Evolutionary conservation across 1,284 basidiomycete species (phyloP).

Genomic region (Ceratobasidium sp.): DNA sequence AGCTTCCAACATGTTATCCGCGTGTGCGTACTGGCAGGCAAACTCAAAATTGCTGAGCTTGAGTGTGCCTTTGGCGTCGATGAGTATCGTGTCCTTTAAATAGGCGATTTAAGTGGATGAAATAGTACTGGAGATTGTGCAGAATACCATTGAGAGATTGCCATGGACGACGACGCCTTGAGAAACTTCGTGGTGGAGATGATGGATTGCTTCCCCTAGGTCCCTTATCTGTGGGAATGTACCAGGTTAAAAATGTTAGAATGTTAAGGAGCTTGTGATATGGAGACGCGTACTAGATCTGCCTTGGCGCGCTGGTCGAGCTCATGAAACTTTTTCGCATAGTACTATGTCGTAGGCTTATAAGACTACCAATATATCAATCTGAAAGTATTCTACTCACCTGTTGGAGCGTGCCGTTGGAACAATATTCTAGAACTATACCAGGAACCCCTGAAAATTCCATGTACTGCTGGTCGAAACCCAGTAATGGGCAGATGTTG

Average conservation of each 20-base stretch:
- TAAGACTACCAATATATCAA: neutral
- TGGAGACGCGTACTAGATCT: neutral
- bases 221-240: conserved; percentile 1
- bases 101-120: neutral
- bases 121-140: too few species aligned
- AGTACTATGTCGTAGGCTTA: conserved; percentile 1
- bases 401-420: conserved; percentile 33
- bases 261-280: neutral
- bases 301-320: neutral
- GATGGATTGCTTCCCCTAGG: neutral
- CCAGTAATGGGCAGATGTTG: conserved; percentile 22
- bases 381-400: neutral
- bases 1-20: conserved; percentile 12
- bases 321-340: neutral
- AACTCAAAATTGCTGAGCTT: conserved; percentile 36
- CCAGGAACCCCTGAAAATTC: conserved; percentile 9
- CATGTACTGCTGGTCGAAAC: conserved; percentile 21
- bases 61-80: neutral
- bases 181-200: conserved; percentile 11
- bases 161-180: conserved; percentile 22
- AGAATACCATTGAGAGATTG: conserved; percentile 25
- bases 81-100: conserved; percentile 9
- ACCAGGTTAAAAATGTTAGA: neutral
- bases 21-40: conserved; percentile 28
- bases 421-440: conserved; percentile 21